Base-by-base conservation (phyloP, 331 rosid species). In the Saraca asoca region DNA sequence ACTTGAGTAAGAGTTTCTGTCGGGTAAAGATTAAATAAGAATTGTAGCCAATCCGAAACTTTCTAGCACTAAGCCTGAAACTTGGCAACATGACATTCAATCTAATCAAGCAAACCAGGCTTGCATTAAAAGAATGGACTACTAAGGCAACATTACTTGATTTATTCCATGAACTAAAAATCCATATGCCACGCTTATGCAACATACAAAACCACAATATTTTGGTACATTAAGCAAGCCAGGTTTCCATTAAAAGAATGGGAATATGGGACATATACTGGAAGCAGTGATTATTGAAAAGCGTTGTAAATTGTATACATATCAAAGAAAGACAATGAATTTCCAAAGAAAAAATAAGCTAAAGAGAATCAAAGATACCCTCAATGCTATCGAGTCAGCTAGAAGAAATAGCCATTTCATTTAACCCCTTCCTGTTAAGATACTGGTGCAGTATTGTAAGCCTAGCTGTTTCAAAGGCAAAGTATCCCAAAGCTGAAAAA, bases 381-480 rank as follows among this genome's bases (percentile, higher is more conserved):
- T 13, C 34, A 56, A 50, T 45, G 56, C 18, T 16, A 18, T 41
- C 10, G 62, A 75, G 53, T 82, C 78, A 81, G 55, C 55, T 50
- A 38, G 74, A 0, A 15, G 81, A 64, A 48, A 66, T 73, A 74
- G 62, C 55, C 13, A 64, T 31, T 16, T 79, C 82, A 31, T 43
- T 65, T 53, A 83, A 64, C 69, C 81, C 86, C 85, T 80, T 87
- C 68, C 76, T 72, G 49, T 53, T 82, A 42, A 91, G 71, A 79
- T 89, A 85, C 54, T 80, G 82, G 14, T 80, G 67, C 82, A 92
- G 51, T 41, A 92, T 75, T 0, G 80, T 46, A 58, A 89, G 82
- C 84, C 90, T 84, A 18, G 98, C 96, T 0, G 98, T 93, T 82
- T 93, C 98, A 18, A 93, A 93, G 0, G 98, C 96, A 61, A 93